A percentile compares a stretch with the other conserved stretches of the same genome.
Evolutionary conservation across 345 rosid species (phyloP).

Genomic region (Populus nigra): DNA sequence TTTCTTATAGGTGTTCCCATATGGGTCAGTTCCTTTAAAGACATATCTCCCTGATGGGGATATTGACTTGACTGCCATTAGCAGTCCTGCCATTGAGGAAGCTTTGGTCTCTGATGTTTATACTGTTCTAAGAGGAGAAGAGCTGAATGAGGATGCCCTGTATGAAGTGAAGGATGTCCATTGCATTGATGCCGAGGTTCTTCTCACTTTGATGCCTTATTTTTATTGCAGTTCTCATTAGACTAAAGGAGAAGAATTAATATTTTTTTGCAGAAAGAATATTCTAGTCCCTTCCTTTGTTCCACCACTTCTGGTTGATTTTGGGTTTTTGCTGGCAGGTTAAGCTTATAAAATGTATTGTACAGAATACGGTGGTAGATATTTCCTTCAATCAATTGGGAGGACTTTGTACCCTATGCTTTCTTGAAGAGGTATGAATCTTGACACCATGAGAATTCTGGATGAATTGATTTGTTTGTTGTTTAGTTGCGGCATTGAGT

Average conservation of each 20-base stretch:
- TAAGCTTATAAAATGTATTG: slow-evolving; percentile 67
- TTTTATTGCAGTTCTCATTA: neutral
- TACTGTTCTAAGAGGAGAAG: slow-evolving; percentile 46
- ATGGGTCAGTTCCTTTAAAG: slow-evolving; percentile 57
- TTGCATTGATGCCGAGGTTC: slow-evolving; percentile 72
- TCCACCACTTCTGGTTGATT: slow-evolving; percentile 7
- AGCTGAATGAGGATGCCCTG: slow-evolving; percentile 31
- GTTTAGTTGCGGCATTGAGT: neutral
- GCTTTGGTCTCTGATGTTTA: slow-evolving; percentile 47
- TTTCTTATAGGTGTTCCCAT: slow-evolving; percentile 49
- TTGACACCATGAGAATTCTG: neutral
- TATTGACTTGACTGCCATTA: slow-evolving; percentile 69
- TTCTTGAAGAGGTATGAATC: slow-evolving; percentile 64
- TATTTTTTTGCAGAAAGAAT: neutral
- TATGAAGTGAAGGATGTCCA: slow-evolving; percentile 66
- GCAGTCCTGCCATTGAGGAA: slow-evolving; percentile 41
- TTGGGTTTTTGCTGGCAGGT: slow-evolving; percentile 49
- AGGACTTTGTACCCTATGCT: slow-evolving; percentile 70
- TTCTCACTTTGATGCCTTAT: neutral
- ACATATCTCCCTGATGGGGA: slow-evolving; percentile 94
- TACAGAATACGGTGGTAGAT: slow-evolving; percentile 62
- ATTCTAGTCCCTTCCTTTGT: neutral
- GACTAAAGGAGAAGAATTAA: no score
- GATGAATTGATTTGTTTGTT: neutral
- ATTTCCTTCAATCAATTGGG: slow-evolving; percentile 80